Base-by-base conservation (phyloP, 2,329 filamentous ascomycete species). In the Fusarium sp. region DNA sequence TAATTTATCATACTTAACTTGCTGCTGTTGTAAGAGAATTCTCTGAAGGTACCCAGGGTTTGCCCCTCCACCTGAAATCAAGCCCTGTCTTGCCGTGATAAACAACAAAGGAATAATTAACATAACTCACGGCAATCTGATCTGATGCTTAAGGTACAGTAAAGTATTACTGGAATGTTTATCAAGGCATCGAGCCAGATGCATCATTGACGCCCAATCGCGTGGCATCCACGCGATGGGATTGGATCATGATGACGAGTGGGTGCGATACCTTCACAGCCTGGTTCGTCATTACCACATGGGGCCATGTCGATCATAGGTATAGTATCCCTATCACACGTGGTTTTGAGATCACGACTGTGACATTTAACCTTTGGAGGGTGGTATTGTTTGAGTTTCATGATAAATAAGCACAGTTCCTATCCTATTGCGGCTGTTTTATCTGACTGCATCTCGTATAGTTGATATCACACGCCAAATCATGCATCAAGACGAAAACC, bases 251-350 rank as follows among this genome's bases (percentile, higher is more conserved):
- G 12, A 57, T 38, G 31, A 29, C 43, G 37, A 29, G 37, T 58
- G 55, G 55, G 37, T 42, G 39, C 7, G 35, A 57, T 57, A 35
- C 28, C 35, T 24, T 57, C 46, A 50, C 20, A 42, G 41, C 41
- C 57, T 55, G 41, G 43, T 57, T 57, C 39, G 61, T 65, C 62
- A 65, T 64, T 46, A 38, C 62, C 52, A 65, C 62, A 65, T 62
- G 44, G 44, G 39, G 63, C 29, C 20, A 41, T 53, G 48, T 26
- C 41, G 54, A 68, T 68, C 63, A 55, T 20, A 26, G 13, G 26
- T n/a, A n/a, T n/a, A n/a, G n/a, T n/a, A n/a, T n/a, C 35, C 24
- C 13, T 37, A 54, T 39, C 49, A 52, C 63, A 67, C 63, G 66
- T 68, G 66, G 66, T 48, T 50, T 62, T 26, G 29, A 37, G 26